Conservation (phyloP, 331 rosid species). For the Malus hybrid region DNA sequence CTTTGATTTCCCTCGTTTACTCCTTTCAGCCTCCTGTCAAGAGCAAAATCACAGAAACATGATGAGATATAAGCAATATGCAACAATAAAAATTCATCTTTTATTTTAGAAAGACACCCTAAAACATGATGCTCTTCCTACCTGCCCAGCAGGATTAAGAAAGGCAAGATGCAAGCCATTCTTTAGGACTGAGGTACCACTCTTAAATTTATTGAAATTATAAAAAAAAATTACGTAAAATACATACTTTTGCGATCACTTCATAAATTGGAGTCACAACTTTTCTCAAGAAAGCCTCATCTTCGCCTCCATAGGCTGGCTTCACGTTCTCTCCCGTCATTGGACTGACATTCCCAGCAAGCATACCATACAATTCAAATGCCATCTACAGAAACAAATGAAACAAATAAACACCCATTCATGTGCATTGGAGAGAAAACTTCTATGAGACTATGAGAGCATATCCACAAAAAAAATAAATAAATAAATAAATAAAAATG, state of each 20-base stretch:
- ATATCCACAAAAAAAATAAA: background rate
- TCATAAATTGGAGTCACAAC: constrained; percentile 90
- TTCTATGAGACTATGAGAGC: background rate
- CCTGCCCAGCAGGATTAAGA: background rate
- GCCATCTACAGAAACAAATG: constrained; percentile 67
- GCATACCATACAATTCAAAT: constrained; percentile 95
- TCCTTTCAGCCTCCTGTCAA: constrained; percentile 69
- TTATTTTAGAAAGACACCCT: background rate
- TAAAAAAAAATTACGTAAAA: background rate
- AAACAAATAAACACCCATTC: background rate
- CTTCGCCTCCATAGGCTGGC: constrained; percentile 97
- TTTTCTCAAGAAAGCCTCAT: constrained; percentile 77
- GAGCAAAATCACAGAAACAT: constrained; percentile 12
- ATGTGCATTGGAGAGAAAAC: background rate
- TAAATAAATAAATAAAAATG: background rate
- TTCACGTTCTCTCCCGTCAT: constrained; percentile 96
- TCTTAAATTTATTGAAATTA: background rate
- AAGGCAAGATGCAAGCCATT: background rate
- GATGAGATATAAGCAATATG: constrained; percentile 4
- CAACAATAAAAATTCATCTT: background rate
- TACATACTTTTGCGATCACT: constrained; percentile 85
- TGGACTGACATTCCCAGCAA: constrained; percentile 98
- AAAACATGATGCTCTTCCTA: background rate
- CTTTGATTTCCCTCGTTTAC: constrained; percentile 85
- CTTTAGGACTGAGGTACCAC: background rate